A percentile compares a stretch with the other conserved stretches of the same genome.
Evolutionary conservation across 2,329 filamentous ascomycete genomes (phyloP).

Genomic region (Coniosporium tulheliwenetii): DNA sequence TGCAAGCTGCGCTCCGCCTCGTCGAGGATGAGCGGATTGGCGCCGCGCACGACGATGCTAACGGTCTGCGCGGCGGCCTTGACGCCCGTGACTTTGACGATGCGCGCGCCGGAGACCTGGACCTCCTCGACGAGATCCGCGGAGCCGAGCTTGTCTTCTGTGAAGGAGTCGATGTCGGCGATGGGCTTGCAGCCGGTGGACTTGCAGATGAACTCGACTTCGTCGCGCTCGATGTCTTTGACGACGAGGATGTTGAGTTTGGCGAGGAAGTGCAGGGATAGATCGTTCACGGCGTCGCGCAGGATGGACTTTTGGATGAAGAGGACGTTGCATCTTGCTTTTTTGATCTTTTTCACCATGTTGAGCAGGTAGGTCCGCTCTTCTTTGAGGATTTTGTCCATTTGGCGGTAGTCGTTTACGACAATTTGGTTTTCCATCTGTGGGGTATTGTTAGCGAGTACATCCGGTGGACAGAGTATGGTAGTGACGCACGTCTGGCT

Average conservation of each 20-base stretch:
- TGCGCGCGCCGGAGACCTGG: constrained; percentile 71
- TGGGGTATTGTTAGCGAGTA: background rate
- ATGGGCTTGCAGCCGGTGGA: constrained; percentile 92
- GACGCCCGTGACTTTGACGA: constrained; percentile 90
- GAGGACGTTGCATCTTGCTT: constrained; percentile 97
- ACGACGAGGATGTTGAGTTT: constrained; percentile 91
- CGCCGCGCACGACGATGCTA: constrained; percentile 84
- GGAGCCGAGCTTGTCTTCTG: constrained; percentile 90
- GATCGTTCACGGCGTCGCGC: constrained; percentile 91
- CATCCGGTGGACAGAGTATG: constrained; percentile 8
- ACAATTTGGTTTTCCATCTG: constrained; percentile 99
- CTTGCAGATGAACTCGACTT: constrained; percentile 99
- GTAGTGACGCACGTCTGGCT: constrained; percentile 61
- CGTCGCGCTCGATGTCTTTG: constrained; percentile 97
- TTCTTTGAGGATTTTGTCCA: constrained; percentile 99
- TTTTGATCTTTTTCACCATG: constrained; percentile 99
- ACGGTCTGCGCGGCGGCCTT: constrained; percentile 73
- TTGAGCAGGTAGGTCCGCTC: constrained; percentile 96
- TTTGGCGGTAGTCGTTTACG: constrained; percentile 98
- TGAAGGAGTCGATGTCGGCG: constrained; percentile 95
- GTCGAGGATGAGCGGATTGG: constrained; percentile 86
- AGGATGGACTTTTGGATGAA: constrained; percentile 98
- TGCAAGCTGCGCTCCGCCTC: constrained; percentile 94
- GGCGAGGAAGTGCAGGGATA: constrained; percentile 92
- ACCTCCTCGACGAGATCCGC: constrained; percentile 92